A percentile compares a stretch with the other conserved stretches of the same genome.
Evolutionary conservation across 2,329 filamentous ascomycete genomes (phyloP).

Genomic region (Alternaria novae-zelandiae): DNA sequence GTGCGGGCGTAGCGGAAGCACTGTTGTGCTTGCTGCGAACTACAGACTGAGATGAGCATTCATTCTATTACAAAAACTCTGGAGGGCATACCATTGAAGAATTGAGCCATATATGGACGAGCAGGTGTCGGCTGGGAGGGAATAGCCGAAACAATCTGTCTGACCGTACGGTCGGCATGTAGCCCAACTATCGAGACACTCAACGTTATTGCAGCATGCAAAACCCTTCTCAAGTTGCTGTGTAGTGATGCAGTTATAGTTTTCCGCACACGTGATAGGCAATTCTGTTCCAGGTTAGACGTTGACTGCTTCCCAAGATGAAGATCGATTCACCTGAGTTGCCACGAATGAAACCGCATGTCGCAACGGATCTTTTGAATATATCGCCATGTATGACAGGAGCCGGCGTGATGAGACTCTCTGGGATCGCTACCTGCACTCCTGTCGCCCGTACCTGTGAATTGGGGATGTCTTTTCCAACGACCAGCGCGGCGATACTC

Average conservation of each 20-base stretch:
- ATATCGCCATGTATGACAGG: not conserved
- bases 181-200: constrained; percentile 4
- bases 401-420: constrained; percentile 9
- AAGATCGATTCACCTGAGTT: constrained; percentile 9
- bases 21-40: constrained; percentile 4
- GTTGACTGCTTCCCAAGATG: not conserved
- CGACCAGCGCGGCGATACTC: not conserved
- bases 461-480: not conserved
- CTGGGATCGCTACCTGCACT: not conserved
- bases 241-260: constrained; percentile 9
- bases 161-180: constrained; percentile 3
- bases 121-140: not conserved
- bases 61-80: not conserved
- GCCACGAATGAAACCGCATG: constrained; percentile 11
- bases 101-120: constrained; percentile 4
- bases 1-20: constrained; percentile 7
- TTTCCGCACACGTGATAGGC: constrained; percentile 8
- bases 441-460: not conserved
- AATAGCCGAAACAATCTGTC: not conserved
- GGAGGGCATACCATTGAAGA: constrained; percentile 1
- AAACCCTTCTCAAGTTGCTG: not conserved
- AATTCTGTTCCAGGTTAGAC: constrained; percentile 2
- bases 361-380: constrained; percentile 10
- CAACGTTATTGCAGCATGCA: constrained; percentile 11
- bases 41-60: not conserved